Base-by-base conservation (phyloP, 2,329 filamentous ascomycete species). In the Sclerotiophoma versabilis region DNA sequence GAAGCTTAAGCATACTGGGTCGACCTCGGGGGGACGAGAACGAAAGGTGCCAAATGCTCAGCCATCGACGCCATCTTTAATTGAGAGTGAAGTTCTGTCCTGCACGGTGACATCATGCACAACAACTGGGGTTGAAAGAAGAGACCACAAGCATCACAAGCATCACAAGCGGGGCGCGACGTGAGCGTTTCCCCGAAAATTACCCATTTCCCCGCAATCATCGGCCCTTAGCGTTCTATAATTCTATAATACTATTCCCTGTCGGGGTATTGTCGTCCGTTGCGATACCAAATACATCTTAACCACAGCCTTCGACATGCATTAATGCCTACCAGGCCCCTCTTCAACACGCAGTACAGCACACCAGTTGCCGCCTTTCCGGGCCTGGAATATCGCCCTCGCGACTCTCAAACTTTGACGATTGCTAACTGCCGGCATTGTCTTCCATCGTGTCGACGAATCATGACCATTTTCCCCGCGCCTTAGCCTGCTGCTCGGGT, bases 161-260 rank as follows among this genome's bases (percentile, higher is more conserved):
- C 49, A 27, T 52, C 12, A 15, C 25, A 33, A 45, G 42, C 42
- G 33, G 17, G 20, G 43, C 43, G 37, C 43, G 29, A 47, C 42
- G 25, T 47, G 36, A 47, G 43, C 43, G 49, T 19, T 29, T 42
- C 19, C 29, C 48, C 49, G 49, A 53, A 37, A 30, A 42, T 42
- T 27, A 42, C 43, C 49, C 43, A 15, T 19, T 43, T 48, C 43
- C 50, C 43, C 43, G 50, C 43, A 42, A 22, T 39, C 15, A n/a
- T 23, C 15, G 19, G 27, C 23, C 11, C n/a, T n/a, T n/a, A n/a
- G n/a, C n/a, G n/a, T n/a, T 32, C 27, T 7, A 15, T 12, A 15
- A 20, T 11, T 27, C 33, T n/a, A 19, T 25, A 32, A 33, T 32
- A 37, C 27, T 42, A 46, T 26, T 26, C 19, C 47, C 14, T 22